These are phyloP conservation scores for Trichoderma arundinaceum DNA, from an alignment of 2,329 filamentous ascomycete genomes.

Conservation along the genomic window DNA sequence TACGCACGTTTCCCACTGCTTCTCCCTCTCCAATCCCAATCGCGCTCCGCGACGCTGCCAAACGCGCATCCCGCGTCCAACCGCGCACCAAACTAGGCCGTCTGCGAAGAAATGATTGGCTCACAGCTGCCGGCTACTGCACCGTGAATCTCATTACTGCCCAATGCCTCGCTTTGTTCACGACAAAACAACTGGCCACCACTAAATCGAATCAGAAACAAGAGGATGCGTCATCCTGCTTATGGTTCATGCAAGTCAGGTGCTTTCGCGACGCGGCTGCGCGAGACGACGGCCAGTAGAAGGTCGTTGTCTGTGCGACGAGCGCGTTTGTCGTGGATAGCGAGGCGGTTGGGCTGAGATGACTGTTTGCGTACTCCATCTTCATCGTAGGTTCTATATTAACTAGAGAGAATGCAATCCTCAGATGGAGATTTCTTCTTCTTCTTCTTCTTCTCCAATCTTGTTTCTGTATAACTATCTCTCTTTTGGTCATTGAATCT, in stretches of 20 bases:
- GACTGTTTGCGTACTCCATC: not conserved
- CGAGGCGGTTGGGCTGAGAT: slow-evolving; percentile 19
- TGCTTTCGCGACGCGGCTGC: slow-evolving; percentile 37
- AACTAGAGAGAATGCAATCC: not conserved
- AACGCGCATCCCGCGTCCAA: slow-evolving; percentile 27
- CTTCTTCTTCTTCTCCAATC: not conserved
- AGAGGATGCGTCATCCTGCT: slow-evolving; percentile 16
- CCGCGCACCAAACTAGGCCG: slow-evolving; percentile 13
- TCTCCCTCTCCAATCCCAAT: not conserved
- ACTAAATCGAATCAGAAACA: slow-evolving; percentile 5
- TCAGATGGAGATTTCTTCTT: not conserved
- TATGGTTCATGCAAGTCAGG: slow-evolving; percentile 32
- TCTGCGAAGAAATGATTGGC: slow-evolving; percentile 13
- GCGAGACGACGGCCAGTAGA: not conserved
- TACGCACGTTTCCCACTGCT: not conserved
- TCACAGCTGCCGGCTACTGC: not conserved
- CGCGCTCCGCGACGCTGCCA: slow-evolving; percentile 17
- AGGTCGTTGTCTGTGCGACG: slow-evolving; percentile 26
- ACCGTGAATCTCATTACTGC: slow-evolving; percentile 27
- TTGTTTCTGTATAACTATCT: slow-evolving; percentile 5
- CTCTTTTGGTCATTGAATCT: slow-evolving; percentile 4
- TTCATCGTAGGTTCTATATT: slow-evolving; percentile 10
- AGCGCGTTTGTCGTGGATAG: slow-evolving; percentile 12
- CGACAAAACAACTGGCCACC: slow-evolving; percentile 1
- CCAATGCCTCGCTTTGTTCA: slow-evolving; percentile 21